Evolutionary conservation across 148 eudicot genomes (phyloP).

Genomic region (Pharnaceum exiguum): DNA sequence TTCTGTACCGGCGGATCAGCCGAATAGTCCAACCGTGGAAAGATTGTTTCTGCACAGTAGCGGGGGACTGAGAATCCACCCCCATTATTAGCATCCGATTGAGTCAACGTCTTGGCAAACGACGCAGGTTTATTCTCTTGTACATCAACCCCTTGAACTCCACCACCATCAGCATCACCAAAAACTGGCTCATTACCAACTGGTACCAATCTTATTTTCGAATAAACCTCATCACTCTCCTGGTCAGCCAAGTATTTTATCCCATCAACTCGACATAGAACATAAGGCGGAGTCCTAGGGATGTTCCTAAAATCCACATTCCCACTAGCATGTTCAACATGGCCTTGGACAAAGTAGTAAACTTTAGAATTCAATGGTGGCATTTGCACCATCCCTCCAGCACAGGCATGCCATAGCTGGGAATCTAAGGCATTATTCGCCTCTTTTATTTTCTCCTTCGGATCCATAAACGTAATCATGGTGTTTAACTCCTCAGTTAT

Average conservation of each 20-base stretch:
- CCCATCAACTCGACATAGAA: constrained; percentile 52
- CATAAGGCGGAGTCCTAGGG: constrained; percentile 55
- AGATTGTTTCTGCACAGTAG: constrained; percentile 92
- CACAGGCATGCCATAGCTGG: constrained; percentile 98
- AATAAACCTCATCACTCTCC: constrained; percentile 82
- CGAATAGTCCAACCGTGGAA: constrained; percentile 75
- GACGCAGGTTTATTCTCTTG: constrained; percentile 67
- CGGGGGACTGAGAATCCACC: constrained; percentile 96
- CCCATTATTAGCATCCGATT: constrained; percentile 93
- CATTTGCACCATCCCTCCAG: constrained; percentile 98
- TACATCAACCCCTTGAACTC: constrained; percentile 28
- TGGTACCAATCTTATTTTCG: constrained; percentile 55
- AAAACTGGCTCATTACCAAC: constrained; percentile 30
- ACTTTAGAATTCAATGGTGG: constrained; percentile 55
- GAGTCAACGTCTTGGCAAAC: constrained; percentile 90
- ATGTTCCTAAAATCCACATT: constrained; percentile 51
- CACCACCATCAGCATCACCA: constrained; percentile 41
- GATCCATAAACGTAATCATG: constrained; percentile 80
- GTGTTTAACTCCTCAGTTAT: constrained; percentile 10
- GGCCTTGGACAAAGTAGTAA: constrained; percentile 87
- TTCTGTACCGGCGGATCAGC: constrained; percentile 93
- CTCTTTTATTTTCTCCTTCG: constrained; percentile 63
- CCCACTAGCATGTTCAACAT: constrained; percentile 69
- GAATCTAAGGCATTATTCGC: constrained; percentile 70
- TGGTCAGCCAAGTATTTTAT: constrained; percentile 76